A percentile compares a stretch with the other conserved stretches of the same genome.
phyloP scores from a whole-genome alignment of 2,329 filamentous ascomycete genomes.

The Scopulariopsis brevicaulis region DNA sequence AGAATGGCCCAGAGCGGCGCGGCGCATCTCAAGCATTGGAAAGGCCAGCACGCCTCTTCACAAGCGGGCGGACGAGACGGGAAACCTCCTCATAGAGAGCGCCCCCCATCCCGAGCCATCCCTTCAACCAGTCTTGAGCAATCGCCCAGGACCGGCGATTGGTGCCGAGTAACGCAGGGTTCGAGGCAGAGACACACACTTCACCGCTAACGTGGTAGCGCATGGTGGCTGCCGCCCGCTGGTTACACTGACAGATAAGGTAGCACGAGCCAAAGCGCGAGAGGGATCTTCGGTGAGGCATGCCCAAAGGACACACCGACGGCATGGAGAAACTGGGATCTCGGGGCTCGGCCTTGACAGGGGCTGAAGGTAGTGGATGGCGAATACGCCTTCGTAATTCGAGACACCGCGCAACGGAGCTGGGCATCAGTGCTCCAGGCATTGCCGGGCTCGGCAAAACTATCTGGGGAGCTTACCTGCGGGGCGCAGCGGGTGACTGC shows the following conservation, averaged over 20 bases:
- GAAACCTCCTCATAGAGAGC: not conserved
- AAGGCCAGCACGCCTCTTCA: not conserved
- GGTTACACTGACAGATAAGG: not conserved
- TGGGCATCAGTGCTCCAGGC: not conserved
- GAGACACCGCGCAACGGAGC: not conserved
- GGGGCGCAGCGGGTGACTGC: not conserved
- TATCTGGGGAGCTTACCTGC: not conserved
- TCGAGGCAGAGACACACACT: not conserved
- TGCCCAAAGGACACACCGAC: not conserved
- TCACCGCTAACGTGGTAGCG: not conserved
- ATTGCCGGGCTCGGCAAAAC: not conserved
- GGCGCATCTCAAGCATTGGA: not conserved
- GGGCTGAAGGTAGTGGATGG: not conserved
- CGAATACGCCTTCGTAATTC: not conserved
- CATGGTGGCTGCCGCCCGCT: not conserved
- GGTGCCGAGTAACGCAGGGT: not conserved
- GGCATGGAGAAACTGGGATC: not conserved
- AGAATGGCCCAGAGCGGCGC: not conserved
- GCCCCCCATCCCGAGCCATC: not conserved
- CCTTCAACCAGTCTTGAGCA: not conserved
- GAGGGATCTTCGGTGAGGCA: not conserved
- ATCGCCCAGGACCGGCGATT: not conserved
- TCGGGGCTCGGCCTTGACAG: not conserved
- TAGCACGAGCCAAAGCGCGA: not conserved
- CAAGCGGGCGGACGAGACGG: not conserved